These are phyloP conservation scores for Carallia pectinifolia DNA, from an alignment of 345 rosid genomes.

Conservation along the genomic window DNA sequence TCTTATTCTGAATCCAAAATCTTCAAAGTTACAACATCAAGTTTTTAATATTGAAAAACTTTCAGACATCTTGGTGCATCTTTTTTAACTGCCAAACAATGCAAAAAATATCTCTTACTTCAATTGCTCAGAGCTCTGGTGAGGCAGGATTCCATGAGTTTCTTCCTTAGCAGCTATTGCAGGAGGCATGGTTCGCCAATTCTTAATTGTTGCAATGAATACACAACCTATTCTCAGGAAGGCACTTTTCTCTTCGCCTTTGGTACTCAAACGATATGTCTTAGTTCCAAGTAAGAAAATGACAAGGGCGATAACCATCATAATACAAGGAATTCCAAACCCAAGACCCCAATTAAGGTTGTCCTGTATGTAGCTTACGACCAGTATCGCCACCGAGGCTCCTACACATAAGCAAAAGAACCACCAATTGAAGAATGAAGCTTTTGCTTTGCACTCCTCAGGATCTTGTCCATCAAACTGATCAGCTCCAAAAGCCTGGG, in stretches of 20 bases:
- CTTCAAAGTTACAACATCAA: background rate
- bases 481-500: conserved; percentile 22
- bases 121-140: conserved; percentile 5
- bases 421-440: conserved; percentile 23
- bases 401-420: conserved; percentile 3
- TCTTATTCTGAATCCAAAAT: too few species aligned
- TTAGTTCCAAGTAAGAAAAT: conserved; percentile 16
- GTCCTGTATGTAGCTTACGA: conserved; percentile 18
- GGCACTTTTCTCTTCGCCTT: conserved; percentile 3
- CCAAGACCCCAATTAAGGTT: conserved; percentile 21
- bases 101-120: background rate
- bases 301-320: conserved; percentile 2
- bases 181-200: background rate
- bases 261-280: conserved; percentile 10
- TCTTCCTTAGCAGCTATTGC: background rate
- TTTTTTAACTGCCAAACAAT: background rate
- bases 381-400: background rate
- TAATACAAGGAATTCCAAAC: conserved; percentile 15
- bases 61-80: background rate
- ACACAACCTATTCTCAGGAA: conserved; percentile 2
- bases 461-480: conserved; percentile 19
- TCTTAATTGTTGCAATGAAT: background rate
- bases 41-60: background rate
- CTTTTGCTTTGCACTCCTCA: conserved; percentile 4
- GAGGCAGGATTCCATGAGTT: background rate